Base-by-base conservation (phyloP, 108 stramenopile genomes). In the Nitzschia sp. region DNA sequence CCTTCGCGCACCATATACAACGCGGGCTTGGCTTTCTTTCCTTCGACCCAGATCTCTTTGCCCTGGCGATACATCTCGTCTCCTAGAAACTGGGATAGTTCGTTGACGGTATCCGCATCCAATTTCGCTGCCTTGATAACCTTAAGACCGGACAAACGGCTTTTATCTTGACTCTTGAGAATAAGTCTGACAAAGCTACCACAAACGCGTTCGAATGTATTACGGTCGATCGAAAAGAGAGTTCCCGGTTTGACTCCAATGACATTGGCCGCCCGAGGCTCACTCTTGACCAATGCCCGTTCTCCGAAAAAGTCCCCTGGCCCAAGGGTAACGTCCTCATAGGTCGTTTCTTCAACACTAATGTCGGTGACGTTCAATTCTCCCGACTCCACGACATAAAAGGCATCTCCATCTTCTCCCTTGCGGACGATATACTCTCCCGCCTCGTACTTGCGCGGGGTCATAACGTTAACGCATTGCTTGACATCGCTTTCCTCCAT, bases 321-420 rank as follows among this genome's bases (percentile, higher is more conserved):
- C 0, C 75, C 70, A 51, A 87, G 34, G 33, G 27, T 64, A 28
- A 83, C 27, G 54, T 89, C 83, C 23, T 82, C 80, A 66, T 75
- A 87, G 2, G 51, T 59, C 17, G 75, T 71, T 25, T 76, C 81
- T 26, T 85, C 85, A 0, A 70, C 62, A 21, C 47, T 18, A 54
- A 86, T 70, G 65, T 87, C 84, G 0, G 72, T 76, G 0, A 75
- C 79, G 28, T 74, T 63, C 0, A 82, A 60, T 26, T 46, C 59
- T 8, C 96, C 96, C 46, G 80, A 61, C 58, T 91, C 77, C 30
- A 95, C 76, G 62, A 95, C 83, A 81, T 76, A 89, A 67, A 97
- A 93, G 74, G 58, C 60, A 64, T 93, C 63, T 15, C 71, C 86
- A 23, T 21, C 46, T 32, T 78, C 70, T 6, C 93, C 93, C 57